These are phyloP conservation scores for Sphaerulina populicola DNA, from an alignment of 2,329 filamentous ascomycete genomes.

Conservation along the genomic window DNA sequence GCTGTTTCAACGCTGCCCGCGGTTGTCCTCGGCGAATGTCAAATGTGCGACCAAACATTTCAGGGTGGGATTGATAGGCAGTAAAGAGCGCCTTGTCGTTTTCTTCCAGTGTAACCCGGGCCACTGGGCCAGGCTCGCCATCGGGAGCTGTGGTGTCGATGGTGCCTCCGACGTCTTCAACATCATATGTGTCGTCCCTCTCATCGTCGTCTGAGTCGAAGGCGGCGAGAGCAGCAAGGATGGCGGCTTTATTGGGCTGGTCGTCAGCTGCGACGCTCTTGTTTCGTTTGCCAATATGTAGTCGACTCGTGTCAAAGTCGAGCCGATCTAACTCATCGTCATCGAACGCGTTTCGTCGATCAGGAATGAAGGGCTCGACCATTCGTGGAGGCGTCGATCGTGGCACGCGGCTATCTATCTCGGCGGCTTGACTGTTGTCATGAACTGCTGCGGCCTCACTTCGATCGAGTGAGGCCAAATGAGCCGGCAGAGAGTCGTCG, in stretches of 20 bases:
- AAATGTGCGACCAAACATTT: constrained; percentile 62
- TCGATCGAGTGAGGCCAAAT: constrained; percentile 57
- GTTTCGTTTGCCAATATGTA: constrained; percentile 71
- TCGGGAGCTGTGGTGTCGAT: constrained; percentile 56
- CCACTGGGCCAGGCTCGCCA: constrained; percentile 45
- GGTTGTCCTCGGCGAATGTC: constrained; percentile 57
- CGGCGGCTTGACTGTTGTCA: constrained; percentile 16
- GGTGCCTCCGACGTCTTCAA: constrained; percentile 80
- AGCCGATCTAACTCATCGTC: constrained; percentile 71
- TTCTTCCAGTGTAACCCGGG: constrained; percentile 26
- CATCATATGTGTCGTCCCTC: constrained; percentile 92
- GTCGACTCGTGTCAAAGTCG: constrained; percentile 53
- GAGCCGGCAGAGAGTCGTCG: constrained; percentile 62
- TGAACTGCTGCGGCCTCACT: constrained; percentile 52
- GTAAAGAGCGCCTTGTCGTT: constrained; percentile 67
- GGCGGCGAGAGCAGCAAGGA: constrained; percentile 74
- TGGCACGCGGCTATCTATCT: constrained; percentile 44
- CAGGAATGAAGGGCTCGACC: constrained; percentile 36
- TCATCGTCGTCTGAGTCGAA: constrained; percentile 96
- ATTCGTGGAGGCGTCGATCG: constrained; percentile 47
- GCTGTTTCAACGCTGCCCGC: constrained; percentile 57
- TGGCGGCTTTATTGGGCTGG: constrained; percentile 71
- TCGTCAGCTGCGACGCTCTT: constrained; percentile 46
- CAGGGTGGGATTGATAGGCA: constrained; percentile 57
- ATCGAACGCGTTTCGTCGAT: constrained; percentile 67